These are phyloP conservation scores for Durusdinium trenchii DNA, from an alignment of 73 alveolate species.

Conservation along the genomic window DNA sequence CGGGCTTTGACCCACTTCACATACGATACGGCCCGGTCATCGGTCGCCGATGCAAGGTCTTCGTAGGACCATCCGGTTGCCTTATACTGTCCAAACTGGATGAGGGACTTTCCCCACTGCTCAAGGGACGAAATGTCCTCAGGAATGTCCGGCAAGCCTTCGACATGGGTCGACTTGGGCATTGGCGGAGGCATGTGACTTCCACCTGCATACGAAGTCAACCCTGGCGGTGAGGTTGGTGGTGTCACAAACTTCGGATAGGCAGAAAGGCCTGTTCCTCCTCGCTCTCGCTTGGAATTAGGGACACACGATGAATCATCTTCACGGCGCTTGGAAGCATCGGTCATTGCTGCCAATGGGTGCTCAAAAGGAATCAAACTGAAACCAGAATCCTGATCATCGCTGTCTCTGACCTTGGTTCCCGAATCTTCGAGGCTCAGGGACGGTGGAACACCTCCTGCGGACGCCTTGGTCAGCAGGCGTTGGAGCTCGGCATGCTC, in stretches of 20 bases:
- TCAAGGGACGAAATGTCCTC: not conserved
- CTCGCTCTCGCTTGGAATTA: not conserved
- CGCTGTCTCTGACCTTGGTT: not conserved
- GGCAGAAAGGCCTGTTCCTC: too few species aligned
- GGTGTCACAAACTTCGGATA: not conserved
- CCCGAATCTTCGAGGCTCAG: too few species aligned
- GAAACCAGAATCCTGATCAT: not conserved
- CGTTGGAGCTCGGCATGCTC: not conserved
- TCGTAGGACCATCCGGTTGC: not conserved
- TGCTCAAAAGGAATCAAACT: not conserved
- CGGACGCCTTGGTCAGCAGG: not conserved
- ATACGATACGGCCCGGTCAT: not conserved
- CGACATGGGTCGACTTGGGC: not conserved
- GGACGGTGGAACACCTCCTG: not conserved
- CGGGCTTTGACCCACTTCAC: not conserved
- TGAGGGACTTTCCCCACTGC: not conserved
- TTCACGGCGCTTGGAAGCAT: not conserved
- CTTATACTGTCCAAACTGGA: not conserved
- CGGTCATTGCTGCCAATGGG: not conserved
- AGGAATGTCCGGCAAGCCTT: not conserved
- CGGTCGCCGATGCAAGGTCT: not conserved
- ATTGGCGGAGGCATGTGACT: not conserved
- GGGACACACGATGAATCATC: not conserved
- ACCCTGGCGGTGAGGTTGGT: not conserved
- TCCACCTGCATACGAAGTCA: not conserved